These are phyloP conservation scores for Leccinum incarnatum DNA, from an alignment of 768 basidiomycete species.

Conservation along the genomic window DNA sequence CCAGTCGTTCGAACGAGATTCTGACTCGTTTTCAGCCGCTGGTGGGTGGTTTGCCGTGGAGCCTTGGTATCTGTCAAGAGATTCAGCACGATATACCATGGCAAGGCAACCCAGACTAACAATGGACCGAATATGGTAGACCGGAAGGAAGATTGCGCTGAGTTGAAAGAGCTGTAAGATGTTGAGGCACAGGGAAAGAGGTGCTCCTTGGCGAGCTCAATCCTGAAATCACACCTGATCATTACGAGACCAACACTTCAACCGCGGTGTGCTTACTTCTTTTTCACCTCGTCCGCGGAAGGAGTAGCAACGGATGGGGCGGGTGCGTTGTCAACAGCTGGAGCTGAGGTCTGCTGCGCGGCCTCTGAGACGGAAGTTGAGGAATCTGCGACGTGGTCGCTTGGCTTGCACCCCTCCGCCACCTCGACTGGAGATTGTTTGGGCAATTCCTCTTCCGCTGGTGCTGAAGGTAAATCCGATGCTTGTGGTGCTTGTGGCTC, in stretches of 20 bases:
- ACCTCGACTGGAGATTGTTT: constrained; percentile 3
- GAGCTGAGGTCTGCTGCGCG: constrained; percentile 9
- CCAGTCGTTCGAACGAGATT: background rate
- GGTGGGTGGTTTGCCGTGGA: constrained; percentile 1
- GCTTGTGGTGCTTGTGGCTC: constrained; percentile 8
- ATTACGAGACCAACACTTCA: background rate
- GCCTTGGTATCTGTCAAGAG: constrained; percentile 26
- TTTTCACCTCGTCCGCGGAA: constrained; percentile 23
- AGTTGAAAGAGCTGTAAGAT: constrained; percentile 19
- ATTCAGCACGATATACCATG: constrained; percentile 3
- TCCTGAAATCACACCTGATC: constrained; percentile 26
- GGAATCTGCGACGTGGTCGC: background rate
- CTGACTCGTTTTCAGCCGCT: constrained; percentile 20
- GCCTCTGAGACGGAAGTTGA: background rate
- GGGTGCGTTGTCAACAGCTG: constrained; percentile 1
- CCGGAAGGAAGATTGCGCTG: constrained; percentile 38
- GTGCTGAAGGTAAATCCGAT: background rate
- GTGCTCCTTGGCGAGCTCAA: constrained; percentile 43
- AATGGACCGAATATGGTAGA: constrained; percentile 69
- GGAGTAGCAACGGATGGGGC: constrained; percentile 7
- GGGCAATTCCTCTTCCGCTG: background rate
- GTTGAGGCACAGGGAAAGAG: constrained; percentile 42
- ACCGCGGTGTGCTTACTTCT: constrained; percentile 17
- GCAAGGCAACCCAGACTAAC: constrained; percentile 37
- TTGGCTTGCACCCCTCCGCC: constrained; percentile 2